These are phyloP conservation scores for Gracilaria vermiculophylla DNA, from an alignment of 23 red algal species.

Conservation along the genomic window DNA sequence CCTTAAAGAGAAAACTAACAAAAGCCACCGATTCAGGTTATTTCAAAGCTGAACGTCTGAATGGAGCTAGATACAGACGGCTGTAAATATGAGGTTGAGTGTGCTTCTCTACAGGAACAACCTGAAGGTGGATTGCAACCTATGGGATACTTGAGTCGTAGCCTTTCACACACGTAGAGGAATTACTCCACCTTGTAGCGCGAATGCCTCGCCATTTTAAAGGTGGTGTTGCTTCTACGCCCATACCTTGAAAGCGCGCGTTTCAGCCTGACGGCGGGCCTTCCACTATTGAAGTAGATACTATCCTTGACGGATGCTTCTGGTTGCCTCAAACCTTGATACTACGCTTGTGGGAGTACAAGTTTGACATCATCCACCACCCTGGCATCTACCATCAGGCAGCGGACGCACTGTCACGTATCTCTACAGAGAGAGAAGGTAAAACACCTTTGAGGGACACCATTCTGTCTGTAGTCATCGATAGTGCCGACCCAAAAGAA, in stretches of 20 bases:
- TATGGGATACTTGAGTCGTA: not conserved
- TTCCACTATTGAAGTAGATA: too few species aligned
- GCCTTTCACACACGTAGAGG: too few species aligned
- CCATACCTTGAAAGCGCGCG: too few species aligned
- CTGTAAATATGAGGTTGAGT: not conserved
- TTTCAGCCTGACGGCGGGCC: too few species aligned
- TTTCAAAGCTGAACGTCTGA: not conserved
- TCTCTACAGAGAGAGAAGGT: slow-evolving; percentile 17
- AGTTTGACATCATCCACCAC: slow-evolving; percentile 38
- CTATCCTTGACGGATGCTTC: not conserved
- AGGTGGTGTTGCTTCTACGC: too few species aligned
- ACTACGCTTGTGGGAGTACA: slow-evolving; percentile 6
- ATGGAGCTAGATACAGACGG: slow-evolving; percentile 8
- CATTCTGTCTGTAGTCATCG: not conserved
- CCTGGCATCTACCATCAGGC: not conserved
- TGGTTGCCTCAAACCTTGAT: not conserved
- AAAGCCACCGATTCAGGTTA: not conserved
- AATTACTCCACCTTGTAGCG: too few species aligned
- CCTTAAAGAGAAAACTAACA: not conserved
- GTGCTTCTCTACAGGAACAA: not conserved
- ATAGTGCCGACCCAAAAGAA: too few species aligned
- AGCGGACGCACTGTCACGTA: slow-evolving; percentile 9
- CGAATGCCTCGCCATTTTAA: too few species aligned
- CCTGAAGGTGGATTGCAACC: not conserved
- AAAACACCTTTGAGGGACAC: not conserved